phyloP scores from a whole-genome alignment of 75 land plant species.

The Azolla pinnata region DNA sequence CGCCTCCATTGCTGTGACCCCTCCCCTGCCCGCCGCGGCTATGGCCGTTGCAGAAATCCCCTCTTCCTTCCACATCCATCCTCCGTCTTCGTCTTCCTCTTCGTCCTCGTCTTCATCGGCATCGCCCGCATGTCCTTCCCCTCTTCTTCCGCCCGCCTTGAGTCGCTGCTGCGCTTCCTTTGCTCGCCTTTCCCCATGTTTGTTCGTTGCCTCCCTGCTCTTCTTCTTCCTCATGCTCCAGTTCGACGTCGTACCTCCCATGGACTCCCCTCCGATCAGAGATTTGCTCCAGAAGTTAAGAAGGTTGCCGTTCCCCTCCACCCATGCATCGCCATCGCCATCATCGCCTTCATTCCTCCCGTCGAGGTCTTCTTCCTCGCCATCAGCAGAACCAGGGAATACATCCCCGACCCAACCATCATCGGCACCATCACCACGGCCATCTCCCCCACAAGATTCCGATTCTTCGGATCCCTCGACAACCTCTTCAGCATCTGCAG shows the following conservation, averaged over 20 bases:
- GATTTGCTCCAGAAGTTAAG: slow-evolving; percentile 10
- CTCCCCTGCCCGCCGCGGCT: no score
- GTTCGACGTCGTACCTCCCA: neutral
- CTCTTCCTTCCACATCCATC: no score
- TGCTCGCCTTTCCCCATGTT: neutral
- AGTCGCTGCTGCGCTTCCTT: no score
- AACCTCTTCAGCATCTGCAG: neutral
- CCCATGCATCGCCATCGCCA: neutral
- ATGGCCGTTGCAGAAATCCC: no score
- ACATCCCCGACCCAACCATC: neutral
- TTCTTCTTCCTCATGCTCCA: neutral
- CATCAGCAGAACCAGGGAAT: neutral
- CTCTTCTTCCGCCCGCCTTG: no score
- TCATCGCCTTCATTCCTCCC: neutral
- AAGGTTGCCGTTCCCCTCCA: neutral
- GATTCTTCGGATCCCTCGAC: neutral
- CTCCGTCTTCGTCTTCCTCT: no score
- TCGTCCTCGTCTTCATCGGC: no score
- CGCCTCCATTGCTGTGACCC: no score
- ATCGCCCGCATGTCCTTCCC: no score
- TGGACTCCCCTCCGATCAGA: neutral
- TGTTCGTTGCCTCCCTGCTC: neutral
- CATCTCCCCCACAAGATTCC: neutral
- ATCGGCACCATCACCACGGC: neutral
- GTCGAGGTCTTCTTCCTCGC: neutral